A percentile compares a stretch with the other conserved stretches of the same genome.
phyloP scores from a whole-genome alignment of 163 green algal genomes.

The Volvox carteri region DNA sequence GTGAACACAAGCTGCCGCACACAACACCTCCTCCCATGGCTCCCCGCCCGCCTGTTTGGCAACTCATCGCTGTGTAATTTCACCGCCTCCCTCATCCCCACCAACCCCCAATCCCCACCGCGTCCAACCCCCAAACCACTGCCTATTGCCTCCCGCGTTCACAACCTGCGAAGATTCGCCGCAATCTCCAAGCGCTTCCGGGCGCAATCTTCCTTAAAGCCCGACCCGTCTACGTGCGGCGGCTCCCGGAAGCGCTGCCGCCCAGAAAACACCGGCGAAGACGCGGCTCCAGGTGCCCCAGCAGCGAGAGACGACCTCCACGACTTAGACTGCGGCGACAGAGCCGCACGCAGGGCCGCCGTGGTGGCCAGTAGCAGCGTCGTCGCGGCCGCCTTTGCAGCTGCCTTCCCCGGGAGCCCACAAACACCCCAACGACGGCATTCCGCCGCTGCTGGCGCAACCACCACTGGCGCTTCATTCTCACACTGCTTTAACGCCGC shows the following conservation, averaged over 20 bases:
- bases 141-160: not conserved
- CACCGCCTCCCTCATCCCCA: too few relatives aligned
- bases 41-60: too few relatives aligned
- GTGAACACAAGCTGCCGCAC: too few relatives aligned
- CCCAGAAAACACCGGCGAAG: not conserved
- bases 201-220: not conserved
- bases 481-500: not conserved
- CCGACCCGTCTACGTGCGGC: not conserved
- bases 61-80: too few relatives aligned
- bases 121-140: too few relatives aligned
- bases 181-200: constrained; percentile 24
- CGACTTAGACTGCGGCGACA: not conserved
- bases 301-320: not conserved
- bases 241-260: constrained; percentile 8
- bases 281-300: not conserved
- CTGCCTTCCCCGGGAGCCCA: too few relatives aligned
- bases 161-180: not conserved
- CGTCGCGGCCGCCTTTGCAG: too few relatives aligned
- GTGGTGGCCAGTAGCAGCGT: not conserved
- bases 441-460: not conserved
- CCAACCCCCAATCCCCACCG: too few relatives aligned
- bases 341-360: not conserved
- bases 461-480: not conserved
- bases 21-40: too few relatives aligned
- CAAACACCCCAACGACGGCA: not conserved